Conservation (phyloP, 495 filamentous ascomycete species). For the Penicillium diatomitis region DNA sequence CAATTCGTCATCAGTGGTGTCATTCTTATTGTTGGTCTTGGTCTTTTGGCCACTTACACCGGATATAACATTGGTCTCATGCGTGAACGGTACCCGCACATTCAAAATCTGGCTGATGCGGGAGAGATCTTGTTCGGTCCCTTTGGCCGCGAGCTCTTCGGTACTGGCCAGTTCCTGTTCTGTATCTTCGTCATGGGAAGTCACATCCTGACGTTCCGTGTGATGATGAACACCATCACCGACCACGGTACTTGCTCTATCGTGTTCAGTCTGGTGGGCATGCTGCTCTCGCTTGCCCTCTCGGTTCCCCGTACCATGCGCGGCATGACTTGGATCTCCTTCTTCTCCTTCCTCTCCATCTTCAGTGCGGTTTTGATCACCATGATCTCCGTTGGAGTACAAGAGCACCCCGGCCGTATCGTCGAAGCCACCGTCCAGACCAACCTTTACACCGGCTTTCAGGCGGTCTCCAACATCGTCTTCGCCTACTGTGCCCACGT, state of each 20-base stretch:
- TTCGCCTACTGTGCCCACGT: constrained; percentile 55
- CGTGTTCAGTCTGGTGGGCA: constrained; percentile 55
- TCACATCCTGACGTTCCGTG: constrained; percentile 61
- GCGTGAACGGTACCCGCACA: constrained; percentile 55
- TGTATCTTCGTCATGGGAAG: constrained; percentile 70
- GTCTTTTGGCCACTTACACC: constrained; percentile 64
- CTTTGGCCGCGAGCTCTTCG: constrained; percentile 57
- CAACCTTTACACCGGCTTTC: constrained; percentile 30
- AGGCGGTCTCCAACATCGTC: constrained; percentile 42
- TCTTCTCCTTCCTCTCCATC: constrained; percentile 39
- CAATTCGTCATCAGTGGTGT: constrained; percentile 25
- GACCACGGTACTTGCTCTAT: constrained; percentile 60
- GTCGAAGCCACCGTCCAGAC: constrained; percentile 22
- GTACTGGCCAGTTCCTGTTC: constrained; percentile 57
- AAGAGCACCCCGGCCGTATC: constrained; percentile 20
- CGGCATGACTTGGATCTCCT: constrained; percentile 51
- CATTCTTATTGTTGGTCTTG: constrained; percentile 54
- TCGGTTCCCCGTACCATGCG: constrained; percentile 58
- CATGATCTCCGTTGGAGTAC: constrained; percentile 61
- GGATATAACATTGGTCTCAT: constrained; percentile 70
- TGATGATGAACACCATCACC: constrained; percentile 61
- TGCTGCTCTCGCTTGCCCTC: constrained; percentile 51
- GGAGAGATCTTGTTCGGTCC: constrained; percentile 30
- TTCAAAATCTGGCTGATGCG: constrained; percentile 61
- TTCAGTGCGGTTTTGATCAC: constrained; percentile 49